phyloP scores from a whole-genome alignment of 2,329 filamentous ascomycete genomes.

The Monosporascus cannonballus region DNA sequence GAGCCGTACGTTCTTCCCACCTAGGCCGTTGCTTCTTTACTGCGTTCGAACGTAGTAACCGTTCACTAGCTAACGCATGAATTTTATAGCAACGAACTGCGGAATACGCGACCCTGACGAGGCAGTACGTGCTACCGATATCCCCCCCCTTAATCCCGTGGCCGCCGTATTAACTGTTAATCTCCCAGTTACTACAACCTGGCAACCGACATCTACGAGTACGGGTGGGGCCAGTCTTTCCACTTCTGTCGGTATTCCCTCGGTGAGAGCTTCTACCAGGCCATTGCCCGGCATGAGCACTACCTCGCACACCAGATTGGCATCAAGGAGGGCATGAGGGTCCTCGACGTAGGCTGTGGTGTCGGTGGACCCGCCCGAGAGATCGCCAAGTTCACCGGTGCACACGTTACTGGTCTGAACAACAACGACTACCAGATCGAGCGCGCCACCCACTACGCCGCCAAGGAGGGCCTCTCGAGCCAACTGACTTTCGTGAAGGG shows the following conservation, averaged over 20 bases:
- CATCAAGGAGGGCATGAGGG: slow-evolving; percentile 79
- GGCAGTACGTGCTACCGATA: slow-evolving; percentile 60
- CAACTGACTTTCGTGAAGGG: slow-evolving; percentile 88
- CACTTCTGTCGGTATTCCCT: slow-evolving; percentile 93
- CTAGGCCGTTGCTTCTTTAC: not conserved
- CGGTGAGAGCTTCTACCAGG: slow-evolving; percentile 82
- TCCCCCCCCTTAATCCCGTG: not conserved
- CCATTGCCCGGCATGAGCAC: slow-evolving; percentile 94
- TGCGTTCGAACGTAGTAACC: not conserved
- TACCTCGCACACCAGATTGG: slow-evolving; percentile 89
- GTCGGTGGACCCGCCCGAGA: slow-evolving; percentile 92
- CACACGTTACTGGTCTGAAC: slow-evolving; percentile 86
- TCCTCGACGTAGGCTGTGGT: slow-evolving; percentile 94
- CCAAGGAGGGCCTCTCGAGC: slow-evolving; percentile 71
- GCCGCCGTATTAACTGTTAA: not conserved
- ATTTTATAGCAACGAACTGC: slow-evolving; percentile 64
- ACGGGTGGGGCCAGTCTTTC: slow-evolving; percentile 94
- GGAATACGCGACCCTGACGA: slow-evolving; percentile 88
- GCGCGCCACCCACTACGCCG: slow-evolving; percentile 79
- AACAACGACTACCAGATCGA: slow-evolving; percentile 99
- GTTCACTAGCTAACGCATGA: slow-evolving; percentile 1
- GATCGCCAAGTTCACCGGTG: slow-evolving; percentile 92
- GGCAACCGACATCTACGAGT: slow-evolving; percentile 93
- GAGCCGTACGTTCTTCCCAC: slow-evolving; percentile 56
- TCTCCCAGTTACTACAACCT: slow-evolving; percentile 83